These are phyloP conservation scores for Leccinum proximum DNA, from an alignment of 1,284 basidiomycete genomes.

Conservation along the genomic window DNA sequence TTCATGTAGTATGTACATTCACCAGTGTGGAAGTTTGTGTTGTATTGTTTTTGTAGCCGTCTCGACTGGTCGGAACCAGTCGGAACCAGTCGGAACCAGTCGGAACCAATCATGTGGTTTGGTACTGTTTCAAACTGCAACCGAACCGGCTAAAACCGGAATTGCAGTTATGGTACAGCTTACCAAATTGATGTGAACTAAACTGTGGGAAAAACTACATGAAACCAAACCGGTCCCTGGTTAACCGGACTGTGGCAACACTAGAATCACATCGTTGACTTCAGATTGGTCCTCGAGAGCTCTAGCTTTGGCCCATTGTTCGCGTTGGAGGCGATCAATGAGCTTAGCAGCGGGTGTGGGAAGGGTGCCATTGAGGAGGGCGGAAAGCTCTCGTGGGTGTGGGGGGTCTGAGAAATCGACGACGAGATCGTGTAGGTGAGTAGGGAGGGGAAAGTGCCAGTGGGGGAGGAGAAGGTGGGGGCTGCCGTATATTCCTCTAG, in stretches of 20 bases:
- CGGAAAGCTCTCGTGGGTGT: neutral
- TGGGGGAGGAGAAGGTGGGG: neutral
- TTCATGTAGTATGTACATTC: too few species aligned
- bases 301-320: too few species aligned
- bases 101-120: neutral
- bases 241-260: neutral
- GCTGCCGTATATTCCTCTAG: neutral
- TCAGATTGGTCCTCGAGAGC: too few species aligned
- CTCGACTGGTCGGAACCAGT: neutral
- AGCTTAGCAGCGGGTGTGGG: too few species aligned
- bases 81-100: neutral
- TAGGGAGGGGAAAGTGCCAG: neutral
- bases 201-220: neutral
- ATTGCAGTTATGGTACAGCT: neutral
- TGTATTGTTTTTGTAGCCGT: neutral
- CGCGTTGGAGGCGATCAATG: too few species aligned
- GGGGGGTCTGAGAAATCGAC: neutral
- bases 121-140: neutral
- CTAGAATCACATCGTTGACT: too few species aligned
- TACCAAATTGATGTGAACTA: neutral
- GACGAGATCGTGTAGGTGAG: neutral
- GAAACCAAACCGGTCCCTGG: neutral
- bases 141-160: neutral
- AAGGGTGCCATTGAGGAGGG: too few species aligned
- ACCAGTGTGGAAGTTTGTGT: too few species aligned